Conservation (phyloP, 2,329 filamentous ascomycete genomes). For the Penicillium hordei region DNA sequence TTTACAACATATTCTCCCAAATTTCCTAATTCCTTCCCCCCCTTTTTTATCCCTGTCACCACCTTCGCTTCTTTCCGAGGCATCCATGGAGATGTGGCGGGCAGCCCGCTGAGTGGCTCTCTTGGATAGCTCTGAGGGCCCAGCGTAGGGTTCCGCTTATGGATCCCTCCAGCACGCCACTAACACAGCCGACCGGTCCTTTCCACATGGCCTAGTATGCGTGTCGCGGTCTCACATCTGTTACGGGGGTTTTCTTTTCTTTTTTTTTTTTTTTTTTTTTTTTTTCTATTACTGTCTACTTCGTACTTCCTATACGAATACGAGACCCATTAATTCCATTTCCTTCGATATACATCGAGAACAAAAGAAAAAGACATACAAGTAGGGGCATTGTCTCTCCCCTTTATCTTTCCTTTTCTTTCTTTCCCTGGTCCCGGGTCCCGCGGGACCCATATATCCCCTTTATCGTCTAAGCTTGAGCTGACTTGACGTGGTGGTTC, state of each 20-base stretch:
- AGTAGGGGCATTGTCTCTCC: neutral
- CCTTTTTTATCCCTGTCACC: no score
- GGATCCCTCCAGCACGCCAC: slow-evolving; percentile 21
- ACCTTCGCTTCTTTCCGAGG: slow-evolving; percentile 8
- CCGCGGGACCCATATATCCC: slow-evolving; percentile 8
- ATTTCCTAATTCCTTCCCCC: no score
- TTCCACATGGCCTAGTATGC: slow-evolving; percentile 26
- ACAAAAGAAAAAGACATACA: neutral
- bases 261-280: slow-evolving; percentile 9
- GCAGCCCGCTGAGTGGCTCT: slow-evolving; percentile 30
- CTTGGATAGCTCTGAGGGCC: no score
- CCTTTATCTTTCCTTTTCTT: neutral
- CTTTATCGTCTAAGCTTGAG: slow-evolving; percentile 6
- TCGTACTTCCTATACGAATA: neutral
- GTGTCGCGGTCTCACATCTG: slow-evolving; percentile 17
- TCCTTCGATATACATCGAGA: neutral
- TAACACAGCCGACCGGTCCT: slow-evolving; percentile 23
- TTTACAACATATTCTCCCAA: no score
- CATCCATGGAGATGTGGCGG: slow-evolving; percentile 20
- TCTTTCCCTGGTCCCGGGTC: neutral
- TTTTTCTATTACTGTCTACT: neutral
- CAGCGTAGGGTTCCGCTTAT: no score
- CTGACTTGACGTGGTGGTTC: slow-evolving; percentile 6
- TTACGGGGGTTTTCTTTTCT: slow-evolving; percentile 18
- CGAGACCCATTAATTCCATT: neutral